Percentiles rank a stretch among this genome's conserved stretches.
phyloP scores from a whole-genome alignment of 495 filamentous ascomycete genomes.

The Trichoderma parareesei region DNA sequence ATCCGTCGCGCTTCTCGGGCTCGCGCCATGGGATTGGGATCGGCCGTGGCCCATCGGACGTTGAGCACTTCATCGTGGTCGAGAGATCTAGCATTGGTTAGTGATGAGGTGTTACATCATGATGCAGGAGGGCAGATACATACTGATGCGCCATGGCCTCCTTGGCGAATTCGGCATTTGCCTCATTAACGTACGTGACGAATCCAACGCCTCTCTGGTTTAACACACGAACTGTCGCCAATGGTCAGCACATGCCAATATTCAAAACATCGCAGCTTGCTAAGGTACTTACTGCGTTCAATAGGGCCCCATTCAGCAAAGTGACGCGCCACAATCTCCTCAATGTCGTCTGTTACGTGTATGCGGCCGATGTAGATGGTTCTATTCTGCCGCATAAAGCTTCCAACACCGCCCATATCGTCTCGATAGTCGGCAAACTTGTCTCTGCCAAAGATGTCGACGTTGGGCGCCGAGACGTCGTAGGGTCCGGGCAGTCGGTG shows the following conservation, averaged over 20 bases:
- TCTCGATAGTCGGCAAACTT: slow-evolving; percentile 83
- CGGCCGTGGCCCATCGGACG: slow-evolving; percentile 92
- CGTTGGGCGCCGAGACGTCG: slow-evolving; percentile 80
- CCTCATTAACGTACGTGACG: slow-evolving; percentile 79
- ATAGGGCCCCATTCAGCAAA: slow-evolving; percentile 92
- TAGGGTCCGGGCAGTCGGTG: slow-evolving; percentile 77
- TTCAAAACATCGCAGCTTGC: slow-evolving; percentile 19
- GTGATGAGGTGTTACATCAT: slow-evolving; percentile 54
- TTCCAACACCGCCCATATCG: slow-evolving; percentile 93
- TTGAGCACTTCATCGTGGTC: slow-evolving; percentile 91
- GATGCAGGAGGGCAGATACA: slow-evolving; percentile 50
- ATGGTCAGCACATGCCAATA: slow-evolving; percentile 13
- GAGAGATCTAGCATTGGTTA: slow-evolving; percentile 46
- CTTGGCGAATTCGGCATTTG: slow-evolving; percentile 83
- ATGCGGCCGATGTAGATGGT: slow-evolving; percentile 91
- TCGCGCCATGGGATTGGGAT: slow-evolving; percentile 93
- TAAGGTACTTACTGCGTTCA: slow-evolving; percentile 48
- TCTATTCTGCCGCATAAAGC: slow-evolving; percentile 82
- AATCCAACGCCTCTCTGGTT: slow-evolving; percentile 85
- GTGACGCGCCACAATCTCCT: slow-evolving; percentile 89
- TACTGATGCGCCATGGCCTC: slow-evolving; percentile 74
- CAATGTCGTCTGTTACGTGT: slow-evolving; percentile 94
- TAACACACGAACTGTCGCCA: slow-evolving; percentile 55
- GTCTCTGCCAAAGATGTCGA: slow-evolving; percentile 89
- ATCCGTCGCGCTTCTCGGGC: slow-evolving; percentile 82